Percentiles rank a stretch among this genome's conserved stretches.
These are phyloP conservation scores for Tricharina praecox DNA, from an alignment of 495 filamentous ascomycete genomes.

Conservation along the genomic window DNA sequence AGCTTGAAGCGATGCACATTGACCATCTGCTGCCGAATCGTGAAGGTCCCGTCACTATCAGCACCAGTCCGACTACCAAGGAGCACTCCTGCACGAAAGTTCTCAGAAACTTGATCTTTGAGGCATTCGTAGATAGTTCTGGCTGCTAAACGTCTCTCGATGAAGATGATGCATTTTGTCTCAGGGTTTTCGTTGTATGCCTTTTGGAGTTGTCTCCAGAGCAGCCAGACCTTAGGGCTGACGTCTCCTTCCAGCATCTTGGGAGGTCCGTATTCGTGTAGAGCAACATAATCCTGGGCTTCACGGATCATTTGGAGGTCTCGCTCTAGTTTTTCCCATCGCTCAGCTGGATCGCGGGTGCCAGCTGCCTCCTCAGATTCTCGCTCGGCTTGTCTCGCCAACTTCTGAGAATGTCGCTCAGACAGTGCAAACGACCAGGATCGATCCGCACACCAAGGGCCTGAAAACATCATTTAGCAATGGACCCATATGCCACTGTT, in stretches of 20 bases:
- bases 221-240: slow-evolving; percentile 54
- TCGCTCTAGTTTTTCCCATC: slow-evolving; percentile 31
- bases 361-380: slow-evolving; percentile 9
- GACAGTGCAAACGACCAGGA: slow-evolving; percentile 58
- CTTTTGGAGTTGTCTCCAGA: slow-evolving; percentile 40
- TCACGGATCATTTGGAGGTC: slow-evolving; percentile 41
- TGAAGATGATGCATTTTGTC: slow-evolving; percentile 77
- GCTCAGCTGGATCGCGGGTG: neutral
- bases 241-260: slow-evolving; percentile 31
- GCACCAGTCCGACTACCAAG: slow-evolving; percentile 39
- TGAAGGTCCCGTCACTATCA: slow-evolving; percentile 39
- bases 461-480: slow-evolving; percentile 26
- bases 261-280: slow-evolving; percentile 34
- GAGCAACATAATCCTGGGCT: slow-evolving; percentile 40
- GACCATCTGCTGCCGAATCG: slow-evolving; percentile 57
- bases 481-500: neutral
- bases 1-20: slow-evolving; percentile 60
- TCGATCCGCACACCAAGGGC: slow-evolving; percentile 72
- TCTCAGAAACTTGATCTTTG: slow-evolving; percentile 35
- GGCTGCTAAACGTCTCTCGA: slow-evolving; percentile 60
- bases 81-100: slow-evolving; percentile 50
- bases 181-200: slow-evolving; percentile 41
- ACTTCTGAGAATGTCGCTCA: slow-evolving; percentile 45
- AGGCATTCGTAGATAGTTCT: slow-evolving; percentile 52
- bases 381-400: slow-evolving; percentile 40